Percentiles rank a stretch among this genome's conserved stretches.
phyloP scores from a whole-genome alignment of 495 filamentous ascomycete genomes.

The Achaetomiella virescens region DNA sequence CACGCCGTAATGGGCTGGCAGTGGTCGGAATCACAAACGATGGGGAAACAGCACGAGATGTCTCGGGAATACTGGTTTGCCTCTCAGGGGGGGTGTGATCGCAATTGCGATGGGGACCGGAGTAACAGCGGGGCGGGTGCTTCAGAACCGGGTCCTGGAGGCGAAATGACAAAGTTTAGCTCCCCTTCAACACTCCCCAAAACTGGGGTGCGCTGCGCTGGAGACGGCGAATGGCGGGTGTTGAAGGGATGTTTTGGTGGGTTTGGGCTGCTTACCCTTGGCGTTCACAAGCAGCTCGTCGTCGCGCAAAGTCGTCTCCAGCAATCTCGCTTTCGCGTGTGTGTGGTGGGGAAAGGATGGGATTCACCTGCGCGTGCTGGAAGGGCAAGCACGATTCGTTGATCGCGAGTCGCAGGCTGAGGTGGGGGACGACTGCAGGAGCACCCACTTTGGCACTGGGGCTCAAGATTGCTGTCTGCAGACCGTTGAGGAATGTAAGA shows the following conservation, averaged over 20 bases:
- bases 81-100: background rate
- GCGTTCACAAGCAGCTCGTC: background rate
- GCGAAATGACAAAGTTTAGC: conserved; percentile 6
- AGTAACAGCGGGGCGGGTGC: conserved; percentile 6
- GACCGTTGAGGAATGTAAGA: background rate
- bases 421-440: background rate
- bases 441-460: background rate
- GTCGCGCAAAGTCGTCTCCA: too few species aligned
- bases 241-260: background rate
- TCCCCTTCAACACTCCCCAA: too few species aligned
- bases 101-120: background rate
- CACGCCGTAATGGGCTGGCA: too few species aligned
- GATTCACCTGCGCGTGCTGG: background rate
- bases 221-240: background rate
- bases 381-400: background rate
- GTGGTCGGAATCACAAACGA: too few species aligned
- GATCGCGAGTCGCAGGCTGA: background rate
- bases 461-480: background rate
- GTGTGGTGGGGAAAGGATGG: too few species aligned
- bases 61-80: too few species aligned
- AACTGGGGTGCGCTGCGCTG: background rate
- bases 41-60: background rate
- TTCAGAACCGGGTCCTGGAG: conserved; percentile 5
- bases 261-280: background rate
- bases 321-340: background rate